Conservation (phyloP, 257 asterid species). For the Schizonepeta tenuifolia region DNA sequence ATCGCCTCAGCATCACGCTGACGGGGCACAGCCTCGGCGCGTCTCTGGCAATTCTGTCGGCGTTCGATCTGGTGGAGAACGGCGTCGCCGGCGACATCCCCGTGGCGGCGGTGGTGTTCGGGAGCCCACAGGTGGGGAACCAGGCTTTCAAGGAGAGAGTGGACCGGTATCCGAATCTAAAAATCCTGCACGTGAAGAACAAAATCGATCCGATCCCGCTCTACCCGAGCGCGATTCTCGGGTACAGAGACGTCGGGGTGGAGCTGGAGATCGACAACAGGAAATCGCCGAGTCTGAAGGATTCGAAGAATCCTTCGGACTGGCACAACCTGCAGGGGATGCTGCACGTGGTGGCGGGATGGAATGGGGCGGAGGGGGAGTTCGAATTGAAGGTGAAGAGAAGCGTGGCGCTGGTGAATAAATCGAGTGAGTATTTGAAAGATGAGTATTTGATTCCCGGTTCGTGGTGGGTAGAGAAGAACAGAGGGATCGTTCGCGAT, state of each 20-base stretch:
- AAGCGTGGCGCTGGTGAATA: slow-evolving; percentile 78
- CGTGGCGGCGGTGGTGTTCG: slow-evolving; percentile 73
- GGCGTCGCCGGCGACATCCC: slow-evolving; percentile 65
- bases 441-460: slow-evolving; percentile 79
- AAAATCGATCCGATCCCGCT: slow-evolving; percentile 69
- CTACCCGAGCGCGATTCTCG: slow-evolving; percentile 60
- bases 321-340: slow-evolving; percentile 92
- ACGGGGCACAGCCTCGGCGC: slow-evolving; percentile 91
- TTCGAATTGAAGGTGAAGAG: slow-evolving; percentile 74
- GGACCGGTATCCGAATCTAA: slow-evolving; percentile 48
- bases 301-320: slow-evolving; percentile 64
- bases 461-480: slow-evolving; percentile 96
- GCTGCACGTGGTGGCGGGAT: slow-evolving; percentile 77
- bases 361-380: slow-evolving; percentile 66
- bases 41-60: slow-evolving; percentile 56
- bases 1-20: slow-evolving; percentile 61
- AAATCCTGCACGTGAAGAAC: slow-evolving; percentile 66
- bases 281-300: slow-evolving; percentile 70
- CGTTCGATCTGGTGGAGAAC: slow-evolving; percentile 79
- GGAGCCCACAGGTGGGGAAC: slow-evolving; percentile 85
- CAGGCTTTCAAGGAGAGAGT: slow-evolving; percentile 53
- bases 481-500: slow-evolving; percentile 63
- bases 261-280: slow-evolving; percentile 59
- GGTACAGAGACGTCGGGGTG: slow-evolving; percentile 56
- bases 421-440: slow-evolving; percentile 64